These are phyloP conservation scores for Penicillium sp. DNA, from an alignment of 2,329 filamentous ascomycete species.

Conservation along the genomic window DNA sequence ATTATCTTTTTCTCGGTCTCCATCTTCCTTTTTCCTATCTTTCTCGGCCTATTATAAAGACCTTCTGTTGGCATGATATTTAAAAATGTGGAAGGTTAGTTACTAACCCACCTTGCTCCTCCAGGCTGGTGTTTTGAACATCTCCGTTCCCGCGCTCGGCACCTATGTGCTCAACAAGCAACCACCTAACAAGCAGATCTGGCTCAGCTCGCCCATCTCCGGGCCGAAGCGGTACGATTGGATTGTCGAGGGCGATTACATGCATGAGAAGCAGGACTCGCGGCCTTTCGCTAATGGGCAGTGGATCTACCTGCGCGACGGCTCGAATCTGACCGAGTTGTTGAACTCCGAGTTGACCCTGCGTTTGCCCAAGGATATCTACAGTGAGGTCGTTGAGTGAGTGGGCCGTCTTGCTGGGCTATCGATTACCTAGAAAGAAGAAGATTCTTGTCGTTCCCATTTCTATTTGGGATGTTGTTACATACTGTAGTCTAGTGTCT, in stretches of 20 bases:
- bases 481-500: slow-evolving; percentile 4
- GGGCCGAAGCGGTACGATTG: slow-evolving; percentile 95
- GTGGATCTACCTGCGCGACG: slow-evolving; percentile 88
- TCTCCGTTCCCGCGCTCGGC: slow-evolving; percentile 66
- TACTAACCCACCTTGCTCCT: neutral
- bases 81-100: neutral
- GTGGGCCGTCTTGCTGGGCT: neutral
- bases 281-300: slow-evolving; percentile 52
- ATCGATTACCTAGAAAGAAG: slow-evolving; percentile 1
- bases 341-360: slow-evolving; percentile 74
- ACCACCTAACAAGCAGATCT: slow-evolving; percentile 95
- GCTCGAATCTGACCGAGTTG: slow-evolving; percentile 69
- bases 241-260: slow-evolving; percentile 67
- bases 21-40: neutral
- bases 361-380: slow-evolving; percentile 48
- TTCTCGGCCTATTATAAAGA: neutral
- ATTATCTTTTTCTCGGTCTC: neutral
- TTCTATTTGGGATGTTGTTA: neutral
- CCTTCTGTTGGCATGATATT: neutral
- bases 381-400: slow-evolving; percentile 26
- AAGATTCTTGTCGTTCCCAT: neutral
- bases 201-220: slow-evolving; percentile 86
- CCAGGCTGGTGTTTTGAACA: slow-evolving; percentile 80
- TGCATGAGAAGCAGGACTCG: slow-evolving; percentile 76
- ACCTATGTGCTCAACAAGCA: slow-evolving; percentile 98